Evolutionary conservation across 2,329 filamentous ascomycete species (phyloP).

Genomic region (Penicillium sp.): DNA sequence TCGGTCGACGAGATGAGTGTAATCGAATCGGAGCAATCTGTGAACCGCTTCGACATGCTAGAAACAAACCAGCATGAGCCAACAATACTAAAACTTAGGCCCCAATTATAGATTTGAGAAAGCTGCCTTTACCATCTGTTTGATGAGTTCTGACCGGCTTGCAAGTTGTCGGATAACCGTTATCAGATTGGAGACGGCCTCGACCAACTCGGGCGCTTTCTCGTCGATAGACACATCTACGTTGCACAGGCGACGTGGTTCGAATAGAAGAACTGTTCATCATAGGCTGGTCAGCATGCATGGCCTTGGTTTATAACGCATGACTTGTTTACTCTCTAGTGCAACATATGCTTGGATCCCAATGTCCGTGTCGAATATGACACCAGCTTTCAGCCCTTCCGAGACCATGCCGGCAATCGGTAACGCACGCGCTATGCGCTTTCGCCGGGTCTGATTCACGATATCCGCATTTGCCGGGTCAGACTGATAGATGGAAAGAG

Average conservation of each 20-base stretch:
- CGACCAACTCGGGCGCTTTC: background rate
- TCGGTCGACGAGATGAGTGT: background rate
- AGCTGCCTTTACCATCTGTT: background rate
- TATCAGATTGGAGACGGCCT: background rate
- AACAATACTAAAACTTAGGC: background rate
- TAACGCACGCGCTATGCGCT: background rate
- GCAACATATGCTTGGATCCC: background rate
- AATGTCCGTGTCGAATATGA: background rate
- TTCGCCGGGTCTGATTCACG: background rate
- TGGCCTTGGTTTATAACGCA: background rate
- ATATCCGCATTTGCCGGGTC: background rate
- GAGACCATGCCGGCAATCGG: constrained; percentile 1
- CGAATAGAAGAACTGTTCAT: constrained; percentile 5
- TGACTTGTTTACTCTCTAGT: background rate
- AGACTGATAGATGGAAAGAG: background rate
- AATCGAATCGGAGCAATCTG: background rate
- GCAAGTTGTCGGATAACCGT: background rate
- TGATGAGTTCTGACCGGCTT: background rate
- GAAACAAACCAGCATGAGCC: too few species aligned
- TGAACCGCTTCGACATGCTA: constrained; percentile 1
- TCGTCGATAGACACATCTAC: background rate
- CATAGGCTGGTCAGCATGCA: background rate
- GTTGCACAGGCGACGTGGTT: background rate
- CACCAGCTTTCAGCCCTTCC: background rate
- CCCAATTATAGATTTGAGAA: background rate